A percentile compares a stretch with the other conserved stretches of the same genome.
Evolutionary conservation across 345 rosid genomes (phyloP).

Genomic region (Eucalyptus erythrocorys): DNA sequence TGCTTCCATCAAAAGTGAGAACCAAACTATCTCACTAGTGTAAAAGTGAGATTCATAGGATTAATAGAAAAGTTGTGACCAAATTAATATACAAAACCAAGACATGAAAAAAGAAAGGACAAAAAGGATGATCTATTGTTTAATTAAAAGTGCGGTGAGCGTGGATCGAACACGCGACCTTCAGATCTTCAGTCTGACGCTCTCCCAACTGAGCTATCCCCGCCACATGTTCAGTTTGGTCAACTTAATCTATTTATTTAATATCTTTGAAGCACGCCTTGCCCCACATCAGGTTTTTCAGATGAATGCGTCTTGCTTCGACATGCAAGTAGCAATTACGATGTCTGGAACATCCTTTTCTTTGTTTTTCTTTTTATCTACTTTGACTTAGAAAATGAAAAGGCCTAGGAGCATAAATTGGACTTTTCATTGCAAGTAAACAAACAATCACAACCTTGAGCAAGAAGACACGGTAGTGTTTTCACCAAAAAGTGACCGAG

Average conservation of each 20-base stretch:
- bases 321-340: not conserved
- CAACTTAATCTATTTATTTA: not conserved
- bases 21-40: too few species aligned
- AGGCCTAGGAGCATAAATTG: not conserved
- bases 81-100: too few species aligned
- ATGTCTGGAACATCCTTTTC: not conserved
- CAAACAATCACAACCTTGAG: not conserved
- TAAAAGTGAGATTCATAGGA: too few species aligned
- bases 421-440: not conserved
- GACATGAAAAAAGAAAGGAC: not conserved
- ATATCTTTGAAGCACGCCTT: not conserved
- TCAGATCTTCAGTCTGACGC: constrained; percentile 98
- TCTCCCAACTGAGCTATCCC: constrained; percentile 97
- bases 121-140: not conserved
- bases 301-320: not conserved
- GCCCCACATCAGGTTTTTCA: not conserved
- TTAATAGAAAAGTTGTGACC: too few species aligned
- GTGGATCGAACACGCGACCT: constrained; percentile 94
- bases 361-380: not conserved
- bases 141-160: constrained; percentile 45
- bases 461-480: not conserved
- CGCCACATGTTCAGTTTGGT: not conserved
- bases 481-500: not conserved
- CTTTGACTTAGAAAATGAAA: not conserved
- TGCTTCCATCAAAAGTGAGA: too few species aligned